phyloP scores from a whole-genome alignment of 495 filamentous ascomycete genomes.

The Tuber umbilicatum region DNA sequence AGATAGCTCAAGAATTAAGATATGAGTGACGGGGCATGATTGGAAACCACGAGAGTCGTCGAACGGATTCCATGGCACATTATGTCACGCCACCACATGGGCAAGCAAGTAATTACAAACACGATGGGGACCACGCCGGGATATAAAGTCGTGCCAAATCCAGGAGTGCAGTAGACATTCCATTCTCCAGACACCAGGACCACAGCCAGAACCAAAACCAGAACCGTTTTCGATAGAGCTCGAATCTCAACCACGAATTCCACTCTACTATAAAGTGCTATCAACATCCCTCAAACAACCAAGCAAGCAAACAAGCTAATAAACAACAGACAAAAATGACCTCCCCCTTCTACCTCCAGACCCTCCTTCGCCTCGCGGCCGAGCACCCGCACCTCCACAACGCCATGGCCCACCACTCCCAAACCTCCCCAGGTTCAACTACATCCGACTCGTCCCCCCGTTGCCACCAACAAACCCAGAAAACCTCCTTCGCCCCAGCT shows the following conservation, averaged over 20 bases:
- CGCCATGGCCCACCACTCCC: background rate
- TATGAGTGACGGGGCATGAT: background rate
- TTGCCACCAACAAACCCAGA: background rate
- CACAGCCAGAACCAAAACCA: too few species aligned
- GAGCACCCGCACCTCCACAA: conserved; percentile 11
- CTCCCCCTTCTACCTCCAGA: conserved; percentile 11
- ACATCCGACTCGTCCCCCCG: background rate
- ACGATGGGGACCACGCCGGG: too few species aligned
- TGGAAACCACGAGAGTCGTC: background rate
- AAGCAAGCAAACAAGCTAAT: background rate
- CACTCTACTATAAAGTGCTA: too few species aligned
- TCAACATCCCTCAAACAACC: background rate
- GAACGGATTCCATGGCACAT: too few species aligned
- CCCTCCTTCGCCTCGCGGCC: conserved; percentile 13
- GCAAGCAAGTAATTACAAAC: background rate
- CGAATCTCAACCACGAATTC: too few species aligned
- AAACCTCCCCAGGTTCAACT: background rate
- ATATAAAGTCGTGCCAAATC: too few species aligned
- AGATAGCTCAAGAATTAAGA: background rate
- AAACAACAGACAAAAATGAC: conserved; percentile 8
- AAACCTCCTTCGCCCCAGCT: conserved; percentile 55
- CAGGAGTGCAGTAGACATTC: too few species aligned
- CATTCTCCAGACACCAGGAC: too few species aligned
- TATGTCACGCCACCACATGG: too few species aligned
- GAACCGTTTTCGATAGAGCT: too few species aligned